Conservation (phyloP, 371 early-diverging fungal species). For the Vairimorpha apis region DNA sequence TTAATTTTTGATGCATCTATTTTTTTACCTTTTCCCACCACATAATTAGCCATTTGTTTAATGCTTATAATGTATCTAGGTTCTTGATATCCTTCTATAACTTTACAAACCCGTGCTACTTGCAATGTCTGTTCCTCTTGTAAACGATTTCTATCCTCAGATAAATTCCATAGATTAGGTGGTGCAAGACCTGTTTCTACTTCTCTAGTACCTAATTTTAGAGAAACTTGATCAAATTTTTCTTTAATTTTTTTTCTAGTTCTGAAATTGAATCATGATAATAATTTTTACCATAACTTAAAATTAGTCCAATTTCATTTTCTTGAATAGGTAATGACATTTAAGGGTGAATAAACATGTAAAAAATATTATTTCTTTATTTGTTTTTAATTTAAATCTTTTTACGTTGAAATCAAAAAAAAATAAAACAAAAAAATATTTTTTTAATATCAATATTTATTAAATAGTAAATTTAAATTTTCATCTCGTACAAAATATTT, state of each 20-base stretch:
- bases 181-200: conserved; percentile 97
- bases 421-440: too few species aligned
- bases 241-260: conserved; percentile 55
- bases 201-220: conserved; percentile 74
- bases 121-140: conserved; percentile 90
- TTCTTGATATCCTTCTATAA: conserved; percentile 65
- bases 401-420: too few species aligned
- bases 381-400: too few species aligned
- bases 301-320: conserved; percentile 52
- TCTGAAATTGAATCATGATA: conserved; percentile 60
- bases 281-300: conserved; percentile 62
- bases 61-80: conserved; percentile 94
- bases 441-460: too few species aligned
- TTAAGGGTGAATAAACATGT: too few species aligned
- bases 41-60: conserved; percentile 97
- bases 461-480: too few species aligned
- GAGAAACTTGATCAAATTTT: conserved; percentile 53
- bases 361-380: too few species aligned
- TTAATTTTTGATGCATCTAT: conserved; percentile 94
- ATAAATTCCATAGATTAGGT: conserved; percentile 94
- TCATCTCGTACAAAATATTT: too few species aligned
- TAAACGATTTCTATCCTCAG: conserved; percentile 89
- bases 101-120: conserved; percentile 64
- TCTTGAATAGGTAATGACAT: conserved; percentile 46
- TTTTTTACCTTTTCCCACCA: conserved; percentile 85